These are phyloP conservation scores for Adansonia gregorii DNA, from an alignment of 441 rosid genomes.

Conservation along the genomic window DNA sequence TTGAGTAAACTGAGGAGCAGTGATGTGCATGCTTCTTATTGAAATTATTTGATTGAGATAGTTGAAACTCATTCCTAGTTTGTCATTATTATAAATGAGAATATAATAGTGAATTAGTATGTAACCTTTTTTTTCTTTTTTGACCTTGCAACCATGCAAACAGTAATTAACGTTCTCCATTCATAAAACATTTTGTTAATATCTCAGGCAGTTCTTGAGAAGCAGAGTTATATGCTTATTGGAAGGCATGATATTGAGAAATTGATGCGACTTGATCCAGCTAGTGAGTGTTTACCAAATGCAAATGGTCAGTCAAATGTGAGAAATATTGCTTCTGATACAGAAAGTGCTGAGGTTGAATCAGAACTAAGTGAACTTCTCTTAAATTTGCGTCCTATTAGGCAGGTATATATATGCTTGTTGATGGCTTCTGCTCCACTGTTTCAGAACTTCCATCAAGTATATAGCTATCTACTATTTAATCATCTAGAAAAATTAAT, in stretches of 20 bases:
- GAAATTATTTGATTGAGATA: constrained; percentile 18
- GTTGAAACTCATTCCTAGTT: background rate
- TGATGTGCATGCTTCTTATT: background rate
- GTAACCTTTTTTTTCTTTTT: background rate
- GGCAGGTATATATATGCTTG: constrained; percentile 58
- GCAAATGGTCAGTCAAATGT: constrained; percentile 47
- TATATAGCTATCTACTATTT: background rate
- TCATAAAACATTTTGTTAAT: constrained; percentile 31
- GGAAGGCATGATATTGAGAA: constrained; percentile 98
- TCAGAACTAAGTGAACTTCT: constrained; percentile 71
- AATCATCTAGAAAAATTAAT: background rate
- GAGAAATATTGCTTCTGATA: constrained; percentile 42
- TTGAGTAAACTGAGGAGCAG: constrained; percentile 17
- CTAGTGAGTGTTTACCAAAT: constrained; percentile 76
- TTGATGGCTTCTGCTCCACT: background rate
- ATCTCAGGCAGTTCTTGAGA: constrained; percentile 97
- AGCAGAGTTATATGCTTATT: constrained; percentile 96
- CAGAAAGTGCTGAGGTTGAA: constrained; percentile 66
- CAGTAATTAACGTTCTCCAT: constrained; percentile 25
- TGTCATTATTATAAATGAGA: background rate
- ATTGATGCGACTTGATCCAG: constrained; percentile 85
- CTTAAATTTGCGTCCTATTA: constrained; percentile 79
- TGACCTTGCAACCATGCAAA: background rate
- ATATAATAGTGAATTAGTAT: background rate
- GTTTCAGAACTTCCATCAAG: background rate